Evolutionary conservation across 345 rosid species (phyloP), one percentile per base, ranked within the genome.

Genomic region (Pseudoturritis turrita): DNA sequence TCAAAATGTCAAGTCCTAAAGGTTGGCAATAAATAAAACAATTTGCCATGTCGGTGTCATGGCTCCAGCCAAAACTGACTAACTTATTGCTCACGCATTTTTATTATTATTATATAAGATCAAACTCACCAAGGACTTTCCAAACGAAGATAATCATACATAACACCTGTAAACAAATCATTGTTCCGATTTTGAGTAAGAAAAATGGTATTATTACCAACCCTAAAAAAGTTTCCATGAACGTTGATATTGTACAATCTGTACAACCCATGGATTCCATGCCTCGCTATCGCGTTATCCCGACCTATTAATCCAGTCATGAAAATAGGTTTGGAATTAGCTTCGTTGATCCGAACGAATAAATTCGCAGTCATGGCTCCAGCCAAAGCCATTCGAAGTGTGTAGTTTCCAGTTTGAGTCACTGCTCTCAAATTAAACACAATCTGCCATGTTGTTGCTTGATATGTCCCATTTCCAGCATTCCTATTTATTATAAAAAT

Each of bases 71-170:
- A 29, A 29, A 28, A 28, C 31, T 28, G 31, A 28, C 31, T 28
- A 28, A 28, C 31, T 28, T 28, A 28, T 28, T 28, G 26, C 26
- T 3, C 26, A 25, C 26, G 31, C 31, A 28, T 28, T 28, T 28
- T 5, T 28, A 28, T 28, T 28, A 28, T 28, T 28, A 28, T 28
- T 29, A 29, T 29, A 3, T 29, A 29, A 0, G n/a, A 31, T 13
- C 26, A 46, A 50, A 28, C 13, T 47, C 40, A 10, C 0, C 58
- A 18, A 66, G 96, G 92, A 7, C 80, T 83, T 84, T 95, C 97
- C 9, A 89, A 73, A 12, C 96, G 90, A 78, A 91, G 83, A 49
- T 95, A 89, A 66, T 91, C 97, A 70, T 91, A 89, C 96, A 91
- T 88, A 33, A 89, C 68, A 35, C 96, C 92, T 9, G 76, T 37